Percentiles rank a stretch among this genome's conserved stretches.
Evolutionary conservation across 495 filamentous ascomycete genomes (phyloP).

Genomic region (Hypoxylon rickii): DNA sequence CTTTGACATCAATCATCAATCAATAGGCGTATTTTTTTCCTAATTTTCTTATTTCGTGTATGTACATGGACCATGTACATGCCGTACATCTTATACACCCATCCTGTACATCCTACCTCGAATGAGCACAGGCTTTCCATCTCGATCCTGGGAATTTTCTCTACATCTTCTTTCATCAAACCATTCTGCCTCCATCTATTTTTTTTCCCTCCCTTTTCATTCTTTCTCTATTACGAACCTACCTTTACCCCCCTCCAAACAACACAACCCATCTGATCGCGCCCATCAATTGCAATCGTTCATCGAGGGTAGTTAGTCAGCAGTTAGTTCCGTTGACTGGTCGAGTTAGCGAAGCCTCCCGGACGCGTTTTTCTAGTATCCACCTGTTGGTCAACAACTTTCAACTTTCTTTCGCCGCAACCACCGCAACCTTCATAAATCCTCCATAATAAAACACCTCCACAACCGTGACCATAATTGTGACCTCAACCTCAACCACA

Average conservation of each 20-base stretch:
- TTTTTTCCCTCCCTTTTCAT: constrained; percentile 10
- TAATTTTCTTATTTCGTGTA: too few relatives aligned
- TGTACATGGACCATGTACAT: constrained; percentile 1
- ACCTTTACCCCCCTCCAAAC: constrained; percentile 7
- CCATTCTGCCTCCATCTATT: constrained; percentile 22
- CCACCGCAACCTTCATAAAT: constrained; percentile 1
- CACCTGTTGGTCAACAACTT: constrained; percentile 35
- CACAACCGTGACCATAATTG: too few relatives aligned
- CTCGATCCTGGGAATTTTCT: constrained; percentile 35
- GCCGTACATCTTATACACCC: constrained; percentile 9
- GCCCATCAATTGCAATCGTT: constrained; percentile 26
- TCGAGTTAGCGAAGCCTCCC: constrained; percentile 31
- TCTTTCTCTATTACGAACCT: constrained; percentile 7
- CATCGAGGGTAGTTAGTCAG: constrained; percentile 23
- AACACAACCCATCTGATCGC: constrained; percentile 20
- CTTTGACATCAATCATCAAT: too few relatives aligned
- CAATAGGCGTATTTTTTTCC: too few relatives aligned
- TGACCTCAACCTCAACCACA: too few relatives aligned
- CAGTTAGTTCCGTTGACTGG: constrained; percentile 27
- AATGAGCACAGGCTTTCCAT: constrained; percentile 33
- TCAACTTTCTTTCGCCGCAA: constrained; percentile 17
- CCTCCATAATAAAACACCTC: too few relatives aligned
- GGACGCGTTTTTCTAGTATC: constrained; percentile 39
- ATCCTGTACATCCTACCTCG: constrained; percentile 1
- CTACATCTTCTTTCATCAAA: constrained; percentile 16